Conservation (phyloP, 805 yeast genomes). For the Candida silvatica region DNA sequence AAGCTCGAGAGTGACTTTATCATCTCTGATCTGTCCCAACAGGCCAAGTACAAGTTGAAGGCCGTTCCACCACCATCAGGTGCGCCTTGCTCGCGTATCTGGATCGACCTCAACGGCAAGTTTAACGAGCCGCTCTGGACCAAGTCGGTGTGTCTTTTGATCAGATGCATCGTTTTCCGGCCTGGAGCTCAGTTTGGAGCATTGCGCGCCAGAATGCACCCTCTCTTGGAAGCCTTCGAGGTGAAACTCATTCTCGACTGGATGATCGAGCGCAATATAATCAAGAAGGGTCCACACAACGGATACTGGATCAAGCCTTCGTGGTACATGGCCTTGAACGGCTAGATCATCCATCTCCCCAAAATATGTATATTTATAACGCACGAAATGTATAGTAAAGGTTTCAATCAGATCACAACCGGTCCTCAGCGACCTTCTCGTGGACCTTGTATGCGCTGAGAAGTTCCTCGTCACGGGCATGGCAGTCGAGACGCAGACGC, state of each 20-base stretch:
- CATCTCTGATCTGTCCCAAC: slow-evolving; percentile 18
- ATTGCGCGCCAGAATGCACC: slow-evolving; percentile 17
- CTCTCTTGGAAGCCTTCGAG: slow-evolving; percentile 30
- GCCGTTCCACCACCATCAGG: slow-evolving; percentile 46
- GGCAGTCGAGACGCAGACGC: slow-evolving; percentile 7
- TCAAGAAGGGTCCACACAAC: slow-evolving; percentile 23
- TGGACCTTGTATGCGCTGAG: slow-evolving; percentile 2
- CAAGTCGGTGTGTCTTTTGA: slow-evolving; percentile 37
- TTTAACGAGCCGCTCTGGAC: slow-evolving; percentile 57
- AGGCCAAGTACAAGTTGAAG: slow-evolving; percentile 4
- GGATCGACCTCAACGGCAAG: slow-evolving; percentile 63
- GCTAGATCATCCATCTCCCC: background rate
- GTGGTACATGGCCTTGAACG: slow-evolving; percentile 33
- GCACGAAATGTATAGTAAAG: background rate
- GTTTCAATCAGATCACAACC: background rate
- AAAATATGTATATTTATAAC: background rate
- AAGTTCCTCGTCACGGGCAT: slow-evolving; percentile 4
- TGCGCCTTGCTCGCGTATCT: slow-evolving; percentile 53
- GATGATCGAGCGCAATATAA: slow-evolving; percentile 34
- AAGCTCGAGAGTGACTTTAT: slow-evolving; percentile 59
- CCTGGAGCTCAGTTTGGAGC: slow-evolving; percentile 40
- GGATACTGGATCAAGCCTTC: slow-evolving; percentile 35
- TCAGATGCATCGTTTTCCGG: slow-evolving; percentile 36
- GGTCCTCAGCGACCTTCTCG: slow-evolving; percentile 3
- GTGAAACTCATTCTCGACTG: slow-evolving; percentile 31